Percentiles rank a stretch among this genome's conserved stretches.
phyloP scores from a whole-genome alignment of 768 basidiomycete species.

The Rubroboletus pulcherrimus region DNA sequence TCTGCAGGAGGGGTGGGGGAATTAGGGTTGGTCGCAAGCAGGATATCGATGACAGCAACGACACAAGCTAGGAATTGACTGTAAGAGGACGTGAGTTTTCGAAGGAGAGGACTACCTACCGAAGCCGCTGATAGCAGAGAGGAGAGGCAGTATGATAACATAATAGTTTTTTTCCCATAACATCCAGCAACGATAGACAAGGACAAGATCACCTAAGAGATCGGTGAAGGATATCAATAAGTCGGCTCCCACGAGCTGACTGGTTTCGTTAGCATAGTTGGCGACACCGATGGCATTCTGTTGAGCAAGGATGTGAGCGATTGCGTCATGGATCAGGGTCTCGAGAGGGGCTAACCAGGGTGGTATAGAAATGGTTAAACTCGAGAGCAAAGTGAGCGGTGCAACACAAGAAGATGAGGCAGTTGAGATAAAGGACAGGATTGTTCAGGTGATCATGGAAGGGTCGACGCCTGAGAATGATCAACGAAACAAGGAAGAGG shows the following conservation, averaged over 20 bases:
- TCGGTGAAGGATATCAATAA: slow-evolving; percentile 35
- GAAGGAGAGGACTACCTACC: slow-evolving; percentile 22
- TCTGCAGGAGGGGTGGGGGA: slow-evolving; percentile 34
- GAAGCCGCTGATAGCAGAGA: slow-evolving; percentile 33
- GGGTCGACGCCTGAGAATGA: slow-evolving; percentile 18
- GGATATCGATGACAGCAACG: slow-evolving; percentile 26
- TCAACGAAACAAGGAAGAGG: slow-evolving; percentile 29
- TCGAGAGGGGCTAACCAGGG: slow-evolving; percentile 25
- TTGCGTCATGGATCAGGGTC: background rate
- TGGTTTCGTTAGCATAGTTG: slow-evolving; percentile 31
- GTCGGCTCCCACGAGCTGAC: slow-evolving; percentile 31
- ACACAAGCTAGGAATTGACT: slow-evolving; percentile 25
- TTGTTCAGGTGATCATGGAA: slow-evolving; percentile 11
- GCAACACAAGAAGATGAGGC: slow-evolving; percentile 31
- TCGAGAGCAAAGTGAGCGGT: slow-evolving; percentile 34
- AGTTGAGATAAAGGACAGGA: slow-evolving; percentile 29
- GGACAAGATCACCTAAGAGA: slow-evolving; percentile 33
- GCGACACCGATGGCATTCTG: slow-evolving; percentile 28
- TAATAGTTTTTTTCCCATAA: slow-evolving; percentile 36
- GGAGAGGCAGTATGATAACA: slow-evolving; percentile 33
- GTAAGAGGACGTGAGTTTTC: background rate
- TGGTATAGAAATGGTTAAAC: slow-evolving; percentile 33
- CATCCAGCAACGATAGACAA: slow-evolving; percentile 43
- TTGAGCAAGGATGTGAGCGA: background rate
- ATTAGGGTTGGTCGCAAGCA: slow-evolving; percentile 27